Evolutionary conservation across 768 basidiomycete genomes (phyloP).

Genomic region (Naganishia vaughanmartiniae): DNA sequence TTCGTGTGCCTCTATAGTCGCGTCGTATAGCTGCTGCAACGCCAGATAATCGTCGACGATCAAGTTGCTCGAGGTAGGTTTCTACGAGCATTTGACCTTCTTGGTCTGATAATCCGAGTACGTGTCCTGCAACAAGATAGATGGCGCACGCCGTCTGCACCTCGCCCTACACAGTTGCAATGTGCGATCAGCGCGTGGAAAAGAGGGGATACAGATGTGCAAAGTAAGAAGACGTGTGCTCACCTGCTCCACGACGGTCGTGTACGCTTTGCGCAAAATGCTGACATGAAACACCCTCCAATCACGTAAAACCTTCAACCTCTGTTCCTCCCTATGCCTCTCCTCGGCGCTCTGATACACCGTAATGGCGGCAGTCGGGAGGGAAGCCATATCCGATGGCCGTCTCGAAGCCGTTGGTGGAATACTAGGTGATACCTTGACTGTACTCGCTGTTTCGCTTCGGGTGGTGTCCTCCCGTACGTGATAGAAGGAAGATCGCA

Average conservation of each 20-base stretch:
- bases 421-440: slow-evolving; percentile 12
- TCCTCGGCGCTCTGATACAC: slow-evolving; percentile 7
- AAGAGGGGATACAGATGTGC: not conserved
- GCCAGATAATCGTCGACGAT: slow-evolving; percentile 24
- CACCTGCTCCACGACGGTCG: slow-evolving; percentile 11
- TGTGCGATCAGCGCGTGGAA: not conserved
- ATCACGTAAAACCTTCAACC: slow-evolving; percentile 7
- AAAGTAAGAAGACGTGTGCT: not conserved
- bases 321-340: not conserved
- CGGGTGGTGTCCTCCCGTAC: slow-evolving; percentile 1
- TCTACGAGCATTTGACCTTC: slow-evolving; percentile 21
- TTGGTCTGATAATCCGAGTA: slow-evolving; percentile 8
- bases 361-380: slow-evolving; percentile 7
- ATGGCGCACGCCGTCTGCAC: slow-evolving; percentile 26
- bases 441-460: slow-evolving; percentile 18
- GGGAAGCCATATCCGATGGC: slow-evolving; percentile 15
- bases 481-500: not conserved
- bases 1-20: slow-evolving; percentile 2
- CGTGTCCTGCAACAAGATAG: slow-evolving; percentile 2
- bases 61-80: slow-evolving; percentile 29
- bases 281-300: slow-evolving; percentile 20
- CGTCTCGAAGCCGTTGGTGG: slow-evolving; percentile 4
- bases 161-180: slow-evolving; percentile 17
- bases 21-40: slow-evolving; percentile 25
- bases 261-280: slow-evolving; percentile 15